A percentile compares a stretch with the other conserved stretches of the same genome.
Evolutionary conservation across 2,329 filamentous ascomycete genomes (phyloP).

Genomic region (Harringtonia aguacate): DNA sequence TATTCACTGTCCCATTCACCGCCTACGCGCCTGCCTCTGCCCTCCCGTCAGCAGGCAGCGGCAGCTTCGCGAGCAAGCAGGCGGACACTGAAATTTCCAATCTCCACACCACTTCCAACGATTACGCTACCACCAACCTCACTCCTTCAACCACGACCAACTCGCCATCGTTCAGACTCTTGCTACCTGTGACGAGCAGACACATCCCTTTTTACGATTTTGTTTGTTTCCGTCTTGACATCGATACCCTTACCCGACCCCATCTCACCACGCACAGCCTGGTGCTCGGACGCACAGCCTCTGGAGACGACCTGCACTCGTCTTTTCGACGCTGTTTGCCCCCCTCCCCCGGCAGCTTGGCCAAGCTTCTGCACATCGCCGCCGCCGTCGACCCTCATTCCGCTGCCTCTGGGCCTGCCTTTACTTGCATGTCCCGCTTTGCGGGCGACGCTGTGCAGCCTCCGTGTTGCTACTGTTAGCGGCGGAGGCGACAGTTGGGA

Average conservation of each 20-base stretch:
- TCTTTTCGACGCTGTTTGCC: constrained; percentile 1
- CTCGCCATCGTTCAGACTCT: too few relatives aligned
- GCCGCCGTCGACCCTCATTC: neutral
- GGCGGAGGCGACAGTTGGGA: constrained; percentile 39
- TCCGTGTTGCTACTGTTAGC: constrained; percentile 32
- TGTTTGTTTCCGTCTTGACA: neutral
- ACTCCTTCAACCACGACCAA: neutral
- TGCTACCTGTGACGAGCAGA: too few relatives aligned
- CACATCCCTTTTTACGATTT: neutral
- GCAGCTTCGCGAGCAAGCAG: neutral
- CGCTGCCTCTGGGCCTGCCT: neutral
- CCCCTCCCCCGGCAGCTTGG: neutral
- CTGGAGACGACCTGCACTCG: constrained; percentile 17
- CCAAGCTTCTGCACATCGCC: neutral
- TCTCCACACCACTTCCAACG: neutral
- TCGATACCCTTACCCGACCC: neutral
- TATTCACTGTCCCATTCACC: constrained; percentile 2
- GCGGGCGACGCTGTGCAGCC: constrained; percentile 26
- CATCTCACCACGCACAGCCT: neutral
- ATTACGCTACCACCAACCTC: neutral
- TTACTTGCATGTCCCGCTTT: constrained; percentile 1
- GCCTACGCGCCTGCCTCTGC: neutral
- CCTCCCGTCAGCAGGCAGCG: neutral
- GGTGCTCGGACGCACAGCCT: neutral
- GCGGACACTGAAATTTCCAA: constrained; percentile 2